Percentiles rank a stretch among this genome's conserved stretches.
Conservation (phyloP, 2,329 filamentous ascomycete genomes). For the Hortaea sp. region DNA sequence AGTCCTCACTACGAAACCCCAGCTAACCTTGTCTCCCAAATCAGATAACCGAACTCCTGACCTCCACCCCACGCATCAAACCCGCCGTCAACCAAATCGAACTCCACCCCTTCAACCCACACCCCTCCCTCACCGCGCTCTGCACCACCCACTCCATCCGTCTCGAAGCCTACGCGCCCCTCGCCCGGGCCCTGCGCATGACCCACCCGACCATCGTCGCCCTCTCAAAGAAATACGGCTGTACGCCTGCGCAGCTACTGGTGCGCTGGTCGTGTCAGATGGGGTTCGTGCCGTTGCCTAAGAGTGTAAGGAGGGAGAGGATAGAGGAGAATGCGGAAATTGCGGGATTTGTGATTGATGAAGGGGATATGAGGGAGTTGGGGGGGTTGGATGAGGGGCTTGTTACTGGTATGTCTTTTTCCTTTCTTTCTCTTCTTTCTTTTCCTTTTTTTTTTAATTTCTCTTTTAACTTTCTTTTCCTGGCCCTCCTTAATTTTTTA, state of each 20-base stretch:
- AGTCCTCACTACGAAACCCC: not conserved
- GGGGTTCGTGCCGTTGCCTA: slow-evolving; percentile 61
- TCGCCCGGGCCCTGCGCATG: slow-evolving; percentile 62
- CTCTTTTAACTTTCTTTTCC: not conserved
- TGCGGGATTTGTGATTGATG: slow-evolving; percentile 49
- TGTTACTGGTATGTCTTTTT: slow-evolving; percentile 48
- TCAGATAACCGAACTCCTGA: slow-evolving; percentile 57
- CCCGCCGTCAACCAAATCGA: slow-evolving; percentile 75
- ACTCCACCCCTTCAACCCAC: slow-evolving; percentile 73
- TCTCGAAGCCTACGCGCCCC: slow-evolving; percentile 70
- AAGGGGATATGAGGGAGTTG: slow-evolving; percentile 53
- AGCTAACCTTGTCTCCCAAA: not conserved
- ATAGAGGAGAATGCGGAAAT: slow-evolving; percentile 57
- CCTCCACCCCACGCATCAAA: slow-evolving; percentile 48
- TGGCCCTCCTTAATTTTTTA: no score
- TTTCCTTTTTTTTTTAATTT: not conserved
- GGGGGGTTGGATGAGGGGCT: slow-evolving; percentile 61
- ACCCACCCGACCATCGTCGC: slow-evolving; percentile 52
- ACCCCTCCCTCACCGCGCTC: slow-evolving; percentile 53
- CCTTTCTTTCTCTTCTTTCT: not conserved
- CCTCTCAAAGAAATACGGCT: slow-evolving; percentile 58
- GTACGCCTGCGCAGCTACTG: slow-evolving; percentile 63
- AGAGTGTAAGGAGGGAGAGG: slow-evolving; percentile 54
- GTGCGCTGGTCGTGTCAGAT: slow-evolving; percentile 72
- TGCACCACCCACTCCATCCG: slow-evolving; percentile 58